A percentile compares a stretch with the other conserved stretches of the same genome.
phyloP scores from a whole-genome alignment of 2,329 filamentous ascomycete species.

The Tolypocladium endophyticum region DNA sequence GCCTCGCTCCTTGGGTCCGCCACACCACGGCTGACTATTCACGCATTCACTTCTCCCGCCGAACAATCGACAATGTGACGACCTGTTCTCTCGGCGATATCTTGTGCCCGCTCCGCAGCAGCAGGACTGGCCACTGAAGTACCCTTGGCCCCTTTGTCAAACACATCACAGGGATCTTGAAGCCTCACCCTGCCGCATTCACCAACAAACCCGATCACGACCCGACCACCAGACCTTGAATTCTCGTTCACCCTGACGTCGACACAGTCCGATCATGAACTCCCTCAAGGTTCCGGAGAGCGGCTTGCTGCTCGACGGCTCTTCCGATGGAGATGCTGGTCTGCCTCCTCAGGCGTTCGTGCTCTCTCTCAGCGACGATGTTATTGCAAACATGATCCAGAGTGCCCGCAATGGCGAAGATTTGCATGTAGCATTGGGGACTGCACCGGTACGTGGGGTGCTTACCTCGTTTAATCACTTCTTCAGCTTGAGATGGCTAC shows the following conservation, averaged over 20 bases:
- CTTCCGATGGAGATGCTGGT: conserved; percentile 29
- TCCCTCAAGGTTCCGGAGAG: conserved; percentile 45
- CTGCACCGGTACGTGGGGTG: conserved; percentile 43
- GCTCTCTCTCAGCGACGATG: conserved; percentile 43
- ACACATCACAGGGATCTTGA: conserved; percentile 22
- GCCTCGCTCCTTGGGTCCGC: neutral
- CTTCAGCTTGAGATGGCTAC: neutral
- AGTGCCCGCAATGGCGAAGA: conserved; percentile 45
- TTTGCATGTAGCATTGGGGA: conserved; percentile 47
- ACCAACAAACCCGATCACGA: neutral
- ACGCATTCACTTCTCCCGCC: neutral
- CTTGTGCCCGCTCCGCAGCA: neutral
- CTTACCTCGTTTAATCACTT: neutral
- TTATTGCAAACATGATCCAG: conserved; percentile 53
- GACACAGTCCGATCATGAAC: conserved; percentile 29
- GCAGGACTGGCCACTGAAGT: neutral
- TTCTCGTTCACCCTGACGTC: neutral
- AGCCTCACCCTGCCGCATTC: neutral
- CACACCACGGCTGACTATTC: neutral
- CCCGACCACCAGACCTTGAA: neutral
- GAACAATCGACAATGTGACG: conserved; percentile 8
- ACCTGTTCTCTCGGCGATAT: conserved; percentile 1
- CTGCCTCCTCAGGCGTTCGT: conserved; percentile 46
- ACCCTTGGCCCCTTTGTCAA: conserved; percentile 22
- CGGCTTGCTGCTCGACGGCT: conserved; percentile 46